Base-by-base conservation (phyloP, 1,139 yeast genomes). In the Blastobotrys illinoisensis region DNA sequence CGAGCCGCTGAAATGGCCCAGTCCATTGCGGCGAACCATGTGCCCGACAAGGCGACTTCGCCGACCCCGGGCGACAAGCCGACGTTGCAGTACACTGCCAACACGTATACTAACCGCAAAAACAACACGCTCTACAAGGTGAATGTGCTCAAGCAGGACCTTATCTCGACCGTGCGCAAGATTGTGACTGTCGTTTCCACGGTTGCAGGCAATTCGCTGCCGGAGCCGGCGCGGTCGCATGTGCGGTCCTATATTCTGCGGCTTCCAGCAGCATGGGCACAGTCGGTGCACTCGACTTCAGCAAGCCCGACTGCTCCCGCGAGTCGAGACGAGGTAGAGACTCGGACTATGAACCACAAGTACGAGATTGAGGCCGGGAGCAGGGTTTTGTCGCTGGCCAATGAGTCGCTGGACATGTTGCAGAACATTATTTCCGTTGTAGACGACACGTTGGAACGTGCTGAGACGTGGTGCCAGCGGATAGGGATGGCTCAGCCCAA, bases 371-470 rank as follows among this genome's bases (percentile, higher is more conserved):
- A 80, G 57, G 73, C 81, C 24, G 83, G 82, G 64, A 89, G 87
- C 47, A 80, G 83, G 61, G 87, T 89, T 1, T 73, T 93, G 47
- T 79, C 87, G 9, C 76, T 93, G 58, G 97, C 98, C 0, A 86
- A 86, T 61, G 99, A 93, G 70, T 85, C 96, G 0, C 74, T 93
- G 54, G 95, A 87, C 48, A 89, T 91, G 91, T 85, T 93, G 48
- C 79, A 86, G 47, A 86, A 86, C 58, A 84, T 93, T 36, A 89
- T 90, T 58, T 79, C 79, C 50, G 91, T 90, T 9, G 90, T 95
- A 59, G 91, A 86, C 67, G 91, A 86, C 46, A 90, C 91, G 54
- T 74, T 93, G 56, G 86, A 81, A 50, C 83, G 84, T 60, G 97
- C 97, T 0, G 97, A 91, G 67, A 74, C 76, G 36, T 91, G 97